Percentiles rank a stretch among this genome's conserved stretches.
Conservation (phyloP, 345 rosid genomes). For the Kandelia obovata region DNA sequence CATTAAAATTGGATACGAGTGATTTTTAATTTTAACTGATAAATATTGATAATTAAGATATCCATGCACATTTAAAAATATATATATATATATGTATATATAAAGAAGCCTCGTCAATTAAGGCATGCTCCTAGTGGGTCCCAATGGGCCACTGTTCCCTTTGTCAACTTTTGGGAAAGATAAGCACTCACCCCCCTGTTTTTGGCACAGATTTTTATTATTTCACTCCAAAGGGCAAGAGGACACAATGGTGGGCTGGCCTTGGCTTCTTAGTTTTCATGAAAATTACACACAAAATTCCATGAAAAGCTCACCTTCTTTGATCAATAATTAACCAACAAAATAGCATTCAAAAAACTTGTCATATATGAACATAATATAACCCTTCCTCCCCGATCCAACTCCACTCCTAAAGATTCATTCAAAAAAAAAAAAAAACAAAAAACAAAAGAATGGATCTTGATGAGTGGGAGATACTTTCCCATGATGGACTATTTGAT, state of each 20-base stretch:
- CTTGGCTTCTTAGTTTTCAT: background rate
- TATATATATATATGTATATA: background rate
- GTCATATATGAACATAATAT: background rate
- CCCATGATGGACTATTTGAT: constrained; percentile 44
- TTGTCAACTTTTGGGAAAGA: constrained; percentile 34
- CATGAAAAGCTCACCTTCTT: constrained; percentile 25
- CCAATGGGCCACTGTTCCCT: constrained; percentile 27
- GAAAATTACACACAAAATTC: constrained; percentile 24
- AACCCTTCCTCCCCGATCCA: constrained; percentile 5
- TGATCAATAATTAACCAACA: constrained; percentile 29
- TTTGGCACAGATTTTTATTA: background rate
- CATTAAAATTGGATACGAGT: too few relatives aligned
- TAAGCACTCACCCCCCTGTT: constrained; percentile 17
- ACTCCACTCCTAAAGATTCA: background rate
- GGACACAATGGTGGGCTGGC: constrained; percentile 36
- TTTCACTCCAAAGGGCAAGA: constrained; percentile 17
- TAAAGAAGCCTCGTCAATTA: constrained; percentile 6
- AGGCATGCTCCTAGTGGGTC: constrained; percentile 30
- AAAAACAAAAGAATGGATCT: constrained; percentile 49
- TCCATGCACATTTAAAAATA: too few relatives aligned
- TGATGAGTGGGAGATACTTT: constrained; percentile 91
- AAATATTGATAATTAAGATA: too few relatives aligned
- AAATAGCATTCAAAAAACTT: background rate
- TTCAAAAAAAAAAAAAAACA: background rate
- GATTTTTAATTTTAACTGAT: too few relatives aligned